Percentiles rank a stretch among this genome's conserved stretches.
Conservation (phyloP, 805 yeast genomes). For the Metschnikowia santaceciliae region DNA sequence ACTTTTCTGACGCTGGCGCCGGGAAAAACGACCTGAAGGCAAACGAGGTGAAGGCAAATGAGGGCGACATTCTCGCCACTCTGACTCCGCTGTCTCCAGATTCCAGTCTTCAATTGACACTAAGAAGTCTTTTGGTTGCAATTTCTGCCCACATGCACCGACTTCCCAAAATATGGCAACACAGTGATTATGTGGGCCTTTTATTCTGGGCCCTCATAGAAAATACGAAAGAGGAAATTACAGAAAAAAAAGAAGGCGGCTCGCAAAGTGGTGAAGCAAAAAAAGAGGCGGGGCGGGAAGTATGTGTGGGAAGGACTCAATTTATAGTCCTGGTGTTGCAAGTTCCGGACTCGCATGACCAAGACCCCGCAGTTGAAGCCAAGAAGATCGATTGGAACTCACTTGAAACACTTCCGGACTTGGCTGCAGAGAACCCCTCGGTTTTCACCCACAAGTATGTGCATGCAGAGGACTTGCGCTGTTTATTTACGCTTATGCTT, state of each 20-base stretch:
- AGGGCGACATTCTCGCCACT: too few species aligned
- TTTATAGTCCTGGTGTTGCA: slow-evolving; percentile 20
- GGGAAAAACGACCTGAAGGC: too few species aligned
- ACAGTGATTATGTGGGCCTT: slow-evolving; percentile 40
- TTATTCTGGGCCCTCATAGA: slow-evolving; percentile 44
- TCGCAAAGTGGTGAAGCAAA: background rate
- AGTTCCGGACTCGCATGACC: background rate
- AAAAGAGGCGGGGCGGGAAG: background rate
- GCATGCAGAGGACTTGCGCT: background rate
- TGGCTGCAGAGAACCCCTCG: background rate
- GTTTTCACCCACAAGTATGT: background rate
- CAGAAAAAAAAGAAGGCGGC: slow-evolving; percentile 6
- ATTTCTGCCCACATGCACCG: slow-evolving; percentile 41
- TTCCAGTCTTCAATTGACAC: background rate
- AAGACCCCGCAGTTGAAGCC: background rate
- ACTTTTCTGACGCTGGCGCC: too few species aligned
- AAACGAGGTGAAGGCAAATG: too few species aligned
- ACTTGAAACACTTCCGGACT: slow-evolving; percentile 35
- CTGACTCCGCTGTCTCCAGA: background rate
- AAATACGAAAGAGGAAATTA: slow-evolving; percentile 6
- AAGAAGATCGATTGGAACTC: slow-evolving; percentile 25
- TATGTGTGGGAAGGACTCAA: background rate
- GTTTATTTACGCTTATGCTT: background rate
- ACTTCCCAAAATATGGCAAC: slow-evolving; percentile 30
- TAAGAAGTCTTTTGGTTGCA: slow-evolving; percentile 19